Percentiles rank a stretch among this genome's conserved stretches.
These are phyloP conservation scores for Tarenaya hassleriana DNA, from an alignment of 345 rosid genomes.

Conservation along the genomic window DNA sequence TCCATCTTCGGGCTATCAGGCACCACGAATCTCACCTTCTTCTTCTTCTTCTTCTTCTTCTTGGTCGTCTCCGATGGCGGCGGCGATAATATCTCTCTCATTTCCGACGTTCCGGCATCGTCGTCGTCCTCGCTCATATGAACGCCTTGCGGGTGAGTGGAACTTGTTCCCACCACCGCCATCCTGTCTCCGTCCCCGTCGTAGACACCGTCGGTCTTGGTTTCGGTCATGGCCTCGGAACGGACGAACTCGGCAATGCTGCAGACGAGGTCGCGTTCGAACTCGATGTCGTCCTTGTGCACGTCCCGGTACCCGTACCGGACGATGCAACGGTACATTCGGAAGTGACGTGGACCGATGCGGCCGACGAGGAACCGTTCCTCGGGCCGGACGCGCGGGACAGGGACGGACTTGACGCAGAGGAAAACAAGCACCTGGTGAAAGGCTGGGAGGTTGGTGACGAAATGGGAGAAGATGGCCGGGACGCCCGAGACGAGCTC, in stretches of 20 bases:
- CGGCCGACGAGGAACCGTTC: constrained; percentile 82
- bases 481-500: constrained; percentile 95
- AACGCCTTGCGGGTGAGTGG: constrained; percentile 50
- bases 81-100: constrained; percentile 54
- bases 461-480: constrained; percentile 93
- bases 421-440: constrained; percentile 90
- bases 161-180: constrained; percentile 81
- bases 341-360: constrained; percentile 66
- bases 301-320: constrained; percentile 85
- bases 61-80: constrained; percentile 37
- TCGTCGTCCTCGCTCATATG: constrained; percentile 46
- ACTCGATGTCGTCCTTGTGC: constrained; percentile 84
- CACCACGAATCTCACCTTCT: constrained; percentile 66
- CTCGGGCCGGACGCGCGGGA: constrained; percentile 84
- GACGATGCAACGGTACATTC: constrained; percentile 87
- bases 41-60: constrained; percentile 41
- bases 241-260: constrained; percentile 86
- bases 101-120: constrained; percentile 48
- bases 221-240: constrained; percentile 33
- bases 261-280: constrained; percentile 81
- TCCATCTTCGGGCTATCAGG: constrained; percentile 72
- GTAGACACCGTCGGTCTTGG: constrained; percentile 10
- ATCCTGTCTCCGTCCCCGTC: constrained; percentile 47
- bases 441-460: constrained; percentile 95
- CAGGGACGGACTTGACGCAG: constrained; percentile 91